Conservation (phyloP, 2,329 filamentous ascomycete species). For the Colletotrichum costaricense region DNA sequence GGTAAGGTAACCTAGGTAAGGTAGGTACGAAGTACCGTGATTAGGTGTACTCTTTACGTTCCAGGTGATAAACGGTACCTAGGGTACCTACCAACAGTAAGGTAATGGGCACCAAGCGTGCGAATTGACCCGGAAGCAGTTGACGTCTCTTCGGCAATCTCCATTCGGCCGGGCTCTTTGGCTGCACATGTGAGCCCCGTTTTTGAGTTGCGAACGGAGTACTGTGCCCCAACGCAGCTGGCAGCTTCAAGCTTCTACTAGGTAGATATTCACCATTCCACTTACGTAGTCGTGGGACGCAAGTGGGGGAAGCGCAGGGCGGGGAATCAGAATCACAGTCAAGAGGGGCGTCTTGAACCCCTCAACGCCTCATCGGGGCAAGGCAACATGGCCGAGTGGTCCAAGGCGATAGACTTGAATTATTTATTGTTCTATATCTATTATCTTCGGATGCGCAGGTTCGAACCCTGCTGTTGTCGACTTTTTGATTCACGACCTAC, state of each 20-base stretch:
- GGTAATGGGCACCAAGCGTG: too few relatives aligned
- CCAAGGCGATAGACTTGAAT: slow-evolving; percentile 31
- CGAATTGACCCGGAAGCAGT: not conserved
- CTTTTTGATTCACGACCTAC: not conserved
- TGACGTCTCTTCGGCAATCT: not conserved
- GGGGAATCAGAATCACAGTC: not conserved
- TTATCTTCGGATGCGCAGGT: slow-evolving; percentile 31
- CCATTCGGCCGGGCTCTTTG: not conserved
- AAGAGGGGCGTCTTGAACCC: not conserved
- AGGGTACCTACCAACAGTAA: not conserved
- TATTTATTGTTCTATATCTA: not conserved
- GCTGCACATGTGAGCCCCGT: not conserved
- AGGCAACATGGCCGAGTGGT: slow-evolving; percentile 30
- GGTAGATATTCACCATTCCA: not conserved
- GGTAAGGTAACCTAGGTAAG: too few relatives aligned
- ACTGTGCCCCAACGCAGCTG: not conserved
- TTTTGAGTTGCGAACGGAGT: not conserved
- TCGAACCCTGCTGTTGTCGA: slow-evolving; percentile 34
- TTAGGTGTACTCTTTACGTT: not conserved
- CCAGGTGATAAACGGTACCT: not conserved
- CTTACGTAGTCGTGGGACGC: not conserved
- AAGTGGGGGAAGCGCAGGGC: not conserved
- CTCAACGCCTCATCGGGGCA: fast-evolving
- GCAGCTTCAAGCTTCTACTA: not conserved
- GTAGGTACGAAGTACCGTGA: too few relatives aligned